Base-by-base conservation (phyloP, 2,329 filamentous ascomycete genomes). In the Trichoderma asperellum region DNA sequence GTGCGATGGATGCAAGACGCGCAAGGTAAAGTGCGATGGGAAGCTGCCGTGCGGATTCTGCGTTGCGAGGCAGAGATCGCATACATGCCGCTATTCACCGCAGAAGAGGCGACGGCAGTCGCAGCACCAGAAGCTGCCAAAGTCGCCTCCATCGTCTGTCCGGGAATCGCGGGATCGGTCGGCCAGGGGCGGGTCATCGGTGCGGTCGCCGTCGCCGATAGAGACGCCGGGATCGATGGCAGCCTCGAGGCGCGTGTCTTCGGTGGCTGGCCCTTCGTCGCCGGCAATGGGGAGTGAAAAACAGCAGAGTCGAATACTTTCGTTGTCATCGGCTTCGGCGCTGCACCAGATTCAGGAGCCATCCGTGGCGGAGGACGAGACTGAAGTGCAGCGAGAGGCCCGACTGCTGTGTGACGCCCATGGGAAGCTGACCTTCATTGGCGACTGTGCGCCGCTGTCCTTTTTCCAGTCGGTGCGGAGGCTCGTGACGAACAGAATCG, bases 11-110 rank as follows among this genome's bases (percentile, higher is more conserved):
- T 87, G 85, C 78, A 87, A 87, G 73, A 79, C 82, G 12, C 81
- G 84, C 67, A 87, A 87, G 79, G 83, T 87, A 52, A 86, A 85
- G 76, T 87, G 85, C 74, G 85, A 86, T 71, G 85, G 85, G 1
- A 80, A 80, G n/a, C 73, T 80, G n/a, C 85, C 85, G 0, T 87
- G 85, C 74, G 79, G 79, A 49, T 86, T 86, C 73, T 87, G 85
- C 71, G 78, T 79, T 12, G 76, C 80, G 1, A 80, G 84, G 0
- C 81, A 80, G 69, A 80, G 81, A 27, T 78, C 81, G 8, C 77
- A 82, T 10, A 71, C 78, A 5, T 87, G 85, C 69, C 82, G 79
- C 62, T 87, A 86, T 71, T 85, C 84, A 14, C 79, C 82, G 4
- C 81, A 82, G 70, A 78, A 77, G 24, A 79, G 82, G 32, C 79